A percentile compares a stretch with the other conserved stretches of the same genome.
Evolutionary conservation across 1,284 basidiomycete genomes (phyloP).

Genomic region (Xerocomus minutiporus): DNA sequence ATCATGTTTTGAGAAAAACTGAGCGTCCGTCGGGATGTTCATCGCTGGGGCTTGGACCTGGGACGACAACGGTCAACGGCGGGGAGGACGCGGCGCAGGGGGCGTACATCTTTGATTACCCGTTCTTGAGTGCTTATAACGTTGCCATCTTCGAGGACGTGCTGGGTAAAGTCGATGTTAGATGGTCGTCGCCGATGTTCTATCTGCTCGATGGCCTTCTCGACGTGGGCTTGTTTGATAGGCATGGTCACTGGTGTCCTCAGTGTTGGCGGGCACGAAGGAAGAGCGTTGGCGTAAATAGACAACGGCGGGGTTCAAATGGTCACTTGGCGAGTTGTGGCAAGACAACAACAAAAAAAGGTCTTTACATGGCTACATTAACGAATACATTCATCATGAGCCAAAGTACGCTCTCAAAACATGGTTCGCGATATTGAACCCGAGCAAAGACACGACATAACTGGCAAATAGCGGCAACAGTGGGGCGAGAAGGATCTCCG

Average conservation of each 20-base stretch:
- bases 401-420: slow-evolving; percentile 78
- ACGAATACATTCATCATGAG: slow-evolving; percentile 32
- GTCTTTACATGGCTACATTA: slow-evolving; percentile 16
- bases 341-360: slow-evolving; percentile 5
- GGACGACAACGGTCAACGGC: slow-evolving; percentile 8
- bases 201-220: slow-evolving; percentile 73
- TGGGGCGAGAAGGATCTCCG: slow-evolving; percentile 82
- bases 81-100: slow-evolving; percentile 2
- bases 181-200: slow-evolving; percentile 58
- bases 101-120: slow-evolving; percentile 74
- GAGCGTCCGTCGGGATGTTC: slow-evolving; percentile 84
- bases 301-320: slow-evolving; percentile 30
- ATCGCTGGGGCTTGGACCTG: slow-evolving; percentile 96
- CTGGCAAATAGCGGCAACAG: slow-evolving; percentile 78
- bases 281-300: slow-evolving; percentile 14
- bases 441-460: slow-evolving; percentile 82
- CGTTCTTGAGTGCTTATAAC: slow-evolving; percentile 83
- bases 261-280: slow-evolving; percentile 3
- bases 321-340: slow-evolving; percentile 7
- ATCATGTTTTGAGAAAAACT: slow-evolving; percentile 87
- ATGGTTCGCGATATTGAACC: slow-evolving; percentile 83
- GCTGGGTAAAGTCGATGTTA: slow-evolving; percentile 84
- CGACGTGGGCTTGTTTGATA: slow-evolving; percentile 51
- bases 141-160: slow-evolving; percentile 84
- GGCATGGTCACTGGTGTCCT: slow-evolving; percentile 32